These are phyloP conservation scores for Lepiota subincarnata DNA, from an alignment of 768 basidiomycete genomes.

Conservation along the genomic window DNA sequence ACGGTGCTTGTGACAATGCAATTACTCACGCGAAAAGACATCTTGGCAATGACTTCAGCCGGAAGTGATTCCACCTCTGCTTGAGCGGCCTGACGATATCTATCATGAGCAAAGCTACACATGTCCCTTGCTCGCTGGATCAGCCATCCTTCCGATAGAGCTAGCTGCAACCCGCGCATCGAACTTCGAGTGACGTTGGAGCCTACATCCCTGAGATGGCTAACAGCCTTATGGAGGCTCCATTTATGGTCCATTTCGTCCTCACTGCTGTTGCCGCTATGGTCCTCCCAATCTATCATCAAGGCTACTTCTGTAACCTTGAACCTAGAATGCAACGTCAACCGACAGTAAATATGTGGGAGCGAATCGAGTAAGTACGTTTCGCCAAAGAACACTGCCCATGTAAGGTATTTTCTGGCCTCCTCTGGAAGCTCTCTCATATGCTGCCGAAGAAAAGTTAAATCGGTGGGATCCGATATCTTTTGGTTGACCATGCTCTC, in stretches of 20 bases:
- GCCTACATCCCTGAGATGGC: slow-evolving; percentile 40
- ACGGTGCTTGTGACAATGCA: not conserved
- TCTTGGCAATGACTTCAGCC: slow-evolving; percentile 49
- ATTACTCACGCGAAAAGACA: slow-evolving; percentile 59
- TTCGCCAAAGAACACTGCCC: slow-evolving; percentile 73
- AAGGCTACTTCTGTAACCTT: slow-evolving; percentile 69
- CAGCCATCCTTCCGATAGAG: slow-evolving; percentile 70
- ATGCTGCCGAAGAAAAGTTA: slow-evolving; percentile 56
- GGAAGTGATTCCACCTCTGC: slow-evolving; percentile 52
- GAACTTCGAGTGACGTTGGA: slow-evolving; percentile 47
- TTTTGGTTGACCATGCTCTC: slow-evolving; percentile 47
- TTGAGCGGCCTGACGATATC: slow-evolving; percentile 70
- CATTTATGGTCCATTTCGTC: slow-evolving; percentile 49
- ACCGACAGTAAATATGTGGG: not conserved
- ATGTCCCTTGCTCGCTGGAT: slow-evolving; percentile 69
- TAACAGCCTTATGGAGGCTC: slow-evolving; percentile 49
- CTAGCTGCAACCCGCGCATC: slow-evolving; percentile 64
- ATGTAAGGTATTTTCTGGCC: slow-evolving; percentile 60
- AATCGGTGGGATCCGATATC: slow-evolving; percentile 56
- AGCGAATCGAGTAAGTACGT: slow-evolving; percentile 39
- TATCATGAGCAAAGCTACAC: slow-evolving; percentile 73
- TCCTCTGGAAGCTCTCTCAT: slow-evolving; percentile 60
- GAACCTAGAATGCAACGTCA: slow-evolving; percentile 38
- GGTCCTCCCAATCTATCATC: slow-evolving; percentile 73
- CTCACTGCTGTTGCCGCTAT: slow-evolving; percentile 46